Conservation (phyloP, 768 basidiomycete species). For the Clitopilus passeckerianus region DNA sequence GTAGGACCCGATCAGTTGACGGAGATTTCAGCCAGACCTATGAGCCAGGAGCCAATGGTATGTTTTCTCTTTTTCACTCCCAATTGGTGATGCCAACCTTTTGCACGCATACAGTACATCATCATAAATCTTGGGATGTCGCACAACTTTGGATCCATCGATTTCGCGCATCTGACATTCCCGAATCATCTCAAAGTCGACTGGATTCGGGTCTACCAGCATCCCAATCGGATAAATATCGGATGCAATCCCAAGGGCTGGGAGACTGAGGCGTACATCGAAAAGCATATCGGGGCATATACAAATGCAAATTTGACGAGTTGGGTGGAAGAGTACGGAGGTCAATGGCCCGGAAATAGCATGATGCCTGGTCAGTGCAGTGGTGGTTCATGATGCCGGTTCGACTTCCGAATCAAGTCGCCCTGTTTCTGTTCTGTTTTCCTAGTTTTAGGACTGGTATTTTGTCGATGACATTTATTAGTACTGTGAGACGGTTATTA, state of each 20-base stretch:
- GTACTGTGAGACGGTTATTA: not conserved
- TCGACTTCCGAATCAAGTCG: not conserved
- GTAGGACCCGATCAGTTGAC: conserved; percentile 53
- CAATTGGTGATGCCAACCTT: conserved; percentile 10
- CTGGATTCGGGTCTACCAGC: conserved; percentile 65
- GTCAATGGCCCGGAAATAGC: not conserved
- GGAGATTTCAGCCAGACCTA: conserved; percentile 56
- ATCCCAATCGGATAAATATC: conserved; percentile 46
- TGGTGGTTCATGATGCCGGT: not conserved
- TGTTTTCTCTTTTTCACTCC: conserved; percentile 9
- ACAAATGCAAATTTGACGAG: not conserved
- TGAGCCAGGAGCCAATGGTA: conserved; percentile 84
- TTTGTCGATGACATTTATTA: not conserved
- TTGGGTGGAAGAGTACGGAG: not conserved
- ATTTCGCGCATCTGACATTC: conserved; percentile 61
- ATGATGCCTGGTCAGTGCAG: not conserved
- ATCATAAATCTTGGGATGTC: conserved; percentile 82
- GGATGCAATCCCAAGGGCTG: conserved; percentile 62
- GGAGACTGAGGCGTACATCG: conserved; percentile 66
- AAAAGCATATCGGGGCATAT: conserved; percentile 13
- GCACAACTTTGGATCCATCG: conserved; percentile 64
- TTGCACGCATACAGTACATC: conserved; percentile 54
- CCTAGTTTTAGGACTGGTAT: not conserved
- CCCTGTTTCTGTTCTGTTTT: not conserved
- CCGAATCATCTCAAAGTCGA: conserved; percentile 44